These are phyloP conservation scores for Trametes gibbosa DNA, from an alignment of 768 basidiomycete genomes.

Conservation along the genomic window DNA sequence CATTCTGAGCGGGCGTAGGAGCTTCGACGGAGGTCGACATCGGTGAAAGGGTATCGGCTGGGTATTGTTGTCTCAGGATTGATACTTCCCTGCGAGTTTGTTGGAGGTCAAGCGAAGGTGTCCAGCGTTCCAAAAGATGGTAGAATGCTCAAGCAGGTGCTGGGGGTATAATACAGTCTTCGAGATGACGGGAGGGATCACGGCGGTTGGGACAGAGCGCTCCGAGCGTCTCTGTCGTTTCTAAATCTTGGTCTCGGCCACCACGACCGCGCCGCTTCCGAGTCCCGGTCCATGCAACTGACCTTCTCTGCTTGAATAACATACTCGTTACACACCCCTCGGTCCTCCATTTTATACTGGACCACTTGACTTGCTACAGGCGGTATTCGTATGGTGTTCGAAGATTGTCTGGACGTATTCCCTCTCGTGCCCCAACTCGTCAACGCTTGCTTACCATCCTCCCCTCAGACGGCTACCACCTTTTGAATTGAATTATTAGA, in stretches of 20 bases:
- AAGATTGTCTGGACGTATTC: too few species aligned
- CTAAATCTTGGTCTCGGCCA: neutral
- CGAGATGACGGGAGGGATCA: slow-evolving; percentile 4
- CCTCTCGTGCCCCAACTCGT: too few species aligned
- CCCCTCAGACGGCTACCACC: too few species aligned
- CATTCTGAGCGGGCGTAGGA: neutral
- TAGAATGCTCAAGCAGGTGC: neutral
- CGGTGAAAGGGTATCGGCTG: slow-evolving; percentile 1
- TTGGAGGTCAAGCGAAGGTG: neutral
- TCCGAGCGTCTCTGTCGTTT: neutral
- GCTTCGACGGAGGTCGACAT: slow-evolving; percentile 14
- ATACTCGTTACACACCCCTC: too few species aligned
- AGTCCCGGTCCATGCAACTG: neutral
- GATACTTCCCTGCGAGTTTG: neutral
- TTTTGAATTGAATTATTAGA: too few species aligned
- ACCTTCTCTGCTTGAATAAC: too few species aligned
- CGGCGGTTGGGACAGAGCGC: slow-evolving; percentile 16
- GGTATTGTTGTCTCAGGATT: neutral
- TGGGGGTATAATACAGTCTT: slow-evolving; percentile 16
- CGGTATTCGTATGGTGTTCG: too few species aligned
- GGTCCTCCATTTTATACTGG: too few species aligned
- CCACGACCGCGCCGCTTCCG: neutral
- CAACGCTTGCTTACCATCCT: too few species aligned
- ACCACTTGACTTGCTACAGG: too few species aligned
- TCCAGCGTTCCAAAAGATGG: neutral